Conservation (phyloP, 2,329 filamentous ascomycete species). For the Penicillium aurantiogriseum region DNA sequence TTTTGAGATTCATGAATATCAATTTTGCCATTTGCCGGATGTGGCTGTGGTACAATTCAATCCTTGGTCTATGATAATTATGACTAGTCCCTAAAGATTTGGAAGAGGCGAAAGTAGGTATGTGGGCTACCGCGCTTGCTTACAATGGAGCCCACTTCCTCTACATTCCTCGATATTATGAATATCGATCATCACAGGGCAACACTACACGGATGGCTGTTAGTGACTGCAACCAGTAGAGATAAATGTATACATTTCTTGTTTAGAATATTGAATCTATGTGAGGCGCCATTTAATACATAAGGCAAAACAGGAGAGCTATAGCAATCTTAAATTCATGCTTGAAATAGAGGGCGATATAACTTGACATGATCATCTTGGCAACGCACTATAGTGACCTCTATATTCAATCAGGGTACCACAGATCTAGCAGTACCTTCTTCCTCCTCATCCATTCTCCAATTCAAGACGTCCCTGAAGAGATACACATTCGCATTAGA, state of each 20-base stretch:
- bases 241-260: not conserved
- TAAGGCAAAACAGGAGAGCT: not conserved
- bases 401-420: no score
- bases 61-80: not conserved
- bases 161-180: not conserved
- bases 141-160: not conserved
- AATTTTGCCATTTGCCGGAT: slow-evolving; percentile 20
- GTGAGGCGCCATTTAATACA: not conserved
- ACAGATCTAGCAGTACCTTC: no score
- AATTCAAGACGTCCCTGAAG: no score
- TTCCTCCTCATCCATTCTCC: no score
- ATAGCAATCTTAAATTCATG: no score
- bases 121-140: not conserved
- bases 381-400: no score
- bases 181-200: not conserved
- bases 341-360: no score
- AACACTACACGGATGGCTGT: no score
- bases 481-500: no score
- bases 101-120: not conserved
- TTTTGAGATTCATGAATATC: slow-evolving; percentile 23
- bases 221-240: not conserved
- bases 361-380: no score
- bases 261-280: not conserved
- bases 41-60: slow-evolving; percentile 5
- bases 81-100: not conserved